Evolutionary conservation across 768 basidiomycete species (phyloP).

Genomic region (Boletellus ananiceps): DNA sequence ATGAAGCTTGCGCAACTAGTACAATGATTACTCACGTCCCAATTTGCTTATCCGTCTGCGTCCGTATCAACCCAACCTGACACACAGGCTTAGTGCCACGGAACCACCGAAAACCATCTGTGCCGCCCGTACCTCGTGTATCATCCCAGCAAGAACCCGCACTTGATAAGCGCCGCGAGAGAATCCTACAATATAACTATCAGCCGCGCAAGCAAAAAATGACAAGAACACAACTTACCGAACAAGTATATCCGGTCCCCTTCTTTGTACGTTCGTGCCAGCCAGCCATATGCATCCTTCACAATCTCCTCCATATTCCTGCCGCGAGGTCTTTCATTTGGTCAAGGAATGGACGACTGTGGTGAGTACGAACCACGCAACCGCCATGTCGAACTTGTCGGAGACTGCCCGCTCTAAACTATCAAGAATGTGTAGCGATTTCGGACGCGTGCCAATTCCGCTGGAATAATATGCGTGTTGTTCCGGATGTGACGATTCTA

Average conservation of each 20-base stretch:
- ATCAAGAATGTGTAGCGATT: slow-evolving; percentile 20
- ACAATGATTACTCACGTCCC: slow-evolving; percentile 15
- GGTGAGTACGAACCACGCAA: slow-evolving; percentile 32
- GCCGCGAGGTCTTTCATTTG: too few relatives aligned
- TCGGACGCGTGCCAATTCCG: slow-evolving; percentile 31
- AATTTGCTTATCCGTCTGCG: slow-evolving; percentile 32
- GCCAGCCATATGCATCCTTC: slow-evolving; percentile 32
- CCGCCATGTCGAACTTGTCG: slow-evolving; percentile 32
- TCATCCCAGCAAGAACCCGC: slow-evolving; percentile 39
- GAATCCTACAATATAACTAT: slow-evolving; percentile 26
- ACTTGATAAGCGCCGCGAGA: slow-evolving; percentile 43
- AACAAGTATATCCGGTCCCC: slow-evolving; percentile 36
- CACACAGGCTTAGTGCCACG: background rate
- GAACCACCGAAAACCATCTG: background rate
- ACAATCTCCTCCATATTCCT: slow-evolving; percentile 37
- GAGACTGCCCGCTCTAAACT: slow-evolving; percentile 14
- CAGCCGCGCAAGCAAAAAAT: background rate
- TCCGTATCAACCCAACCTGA: slow-evolving; percentile 32
- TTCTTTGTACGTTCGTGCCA: slow-evolving; percentile 26
- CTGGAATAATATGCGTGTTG: slow-evolving; percentile 36
- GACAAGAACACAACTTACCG: slow-evolving; percentile 14
- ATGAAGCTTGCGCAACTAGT: background rate
- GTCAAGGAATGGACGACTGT: background rate
- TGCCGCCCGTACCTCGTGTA: slow-evolving; percentile 27
- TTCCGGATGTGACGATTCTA: slow-evolving; percentile 6